A percentile compares a stretch with the other conserved stretches of the same genome.
Evolutionary conservation across 371 early-diverging fungal species (phyloP).

Genomic region (Mortierella sp.): DNA sequence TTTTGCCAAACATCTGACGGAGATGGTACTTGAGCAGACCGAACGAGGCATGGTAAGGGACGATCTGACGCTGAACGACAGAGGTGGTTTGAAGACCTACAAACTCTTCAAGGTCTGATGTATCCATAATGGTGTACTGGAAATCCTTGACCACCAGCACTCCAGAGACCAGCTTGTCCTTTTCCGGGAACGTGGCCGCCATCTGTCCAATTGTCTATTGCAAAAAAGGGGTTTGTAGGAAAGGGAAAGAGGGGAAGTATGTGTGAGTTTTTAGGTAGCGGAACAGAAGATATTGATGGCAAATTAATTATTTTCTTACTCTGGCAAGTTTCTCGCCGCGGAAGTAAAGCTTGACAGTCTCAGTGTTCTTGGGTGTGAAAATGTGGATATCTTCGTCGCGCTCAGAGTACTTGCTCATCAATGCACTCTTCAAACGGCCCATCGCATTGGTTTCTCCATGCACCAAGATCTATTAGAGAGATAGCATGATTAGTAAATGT

Average conservation of each 20-base stretch:
- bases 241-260: background rate
- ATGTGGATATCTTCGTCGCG: slow-evolving; percentile 88
- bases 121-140: slow-evolving; percentile 87
- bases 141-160: slow-evolving; percentile 93
- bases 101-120: slow-evolving; percentile 83
- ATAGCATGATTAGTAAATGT: background rate
- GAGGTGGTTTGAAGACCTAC: slow-evolving; percentile 83
- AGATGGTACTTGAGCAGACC: slow-evolving; percentile 90
- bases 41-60: slow-evolving; percentile 85
- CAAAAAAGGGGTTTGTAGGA: background rate
- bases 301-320: slow-evolving; percentile 53
- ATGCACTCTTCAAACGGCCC: slow-evolving; percentile 94
- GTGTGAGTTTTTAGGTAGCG: background rate
- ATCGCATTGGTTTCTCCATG: slow-evolving; percentile 99
- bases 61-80: slow-evolving; percentile 83
- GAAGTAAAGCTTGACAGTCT: slow-evolving; percentile 94
- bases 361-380: slow-evolving; percentile 96
- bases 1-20: slow-evolving; percentile 91
- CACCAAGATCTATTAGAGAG: slow-evolving; percentile 82
- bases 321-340: slow-evolving; percentile 96
- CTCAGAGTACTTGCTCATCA: slow-evolving; percentile 89
- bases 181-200: slow-evolving; percentile 78
- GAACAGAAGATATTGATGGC: background rate
- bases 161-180: slow-evolving; percentile 80
- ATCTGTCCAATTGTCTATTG: slow-evolving; percentile 85